Percentiles rank a stretch among this genome's conserved stretches.
Evolutionary conservation across 306 rosid genomes (phyloP).

Genomic region (Medicago lupulina): DNA sequence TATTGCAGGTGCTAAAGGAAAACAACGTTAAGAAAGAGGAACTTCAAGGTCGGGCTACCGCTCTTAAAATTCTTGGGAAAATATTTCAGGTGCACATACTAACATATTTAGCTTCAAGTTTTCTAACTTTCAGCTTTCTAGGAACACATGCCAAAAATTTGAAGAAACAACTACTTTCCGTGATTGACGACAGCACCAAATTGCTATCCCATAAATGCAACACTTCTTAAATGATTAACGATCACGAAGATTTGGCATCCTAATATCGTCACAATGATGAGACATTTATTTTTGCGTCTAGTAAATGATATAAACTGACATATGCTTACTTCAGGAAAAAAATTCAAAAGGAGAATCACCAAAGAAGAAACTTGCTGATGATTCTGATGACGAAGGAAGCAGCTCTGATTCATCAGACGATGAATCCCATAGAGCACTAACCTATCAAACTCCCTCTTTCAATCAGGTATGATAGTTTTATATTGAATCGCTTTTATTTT

Average conservation of each 20-base stretch:
- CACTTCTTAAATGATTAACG: too few relatives aligned
- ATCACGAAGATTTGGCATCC: too few relatives aligned
- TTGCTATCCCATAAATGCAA: too few relatives aligned
- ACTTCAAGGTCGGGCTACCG: constrained; percentile 79
- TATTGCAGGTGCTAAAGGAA: constrained; percentile 80
- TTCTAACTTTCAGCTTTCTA: neutral
- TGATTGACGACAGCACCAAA: too few relatives aligned
- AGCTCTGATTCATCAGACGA: constrained; percentile 78
- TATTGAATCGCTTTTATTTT: neutral
- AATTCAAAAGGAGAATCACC: constrained; percentile 63
- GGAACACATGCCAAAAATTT: neutral
- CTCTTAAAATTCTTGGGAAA: constrained; percentile 84
- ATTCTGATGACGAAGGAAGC: constrained; percentile 68
- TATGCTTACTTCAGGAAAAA: constrained; percentile 60
- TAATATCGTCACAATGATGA: too few relatives aligned
- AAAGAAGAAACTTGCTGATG: constrained; percentile 62
- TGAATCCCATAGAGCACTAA: constrained; percentile 66
- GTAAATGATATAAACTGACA: neutral
- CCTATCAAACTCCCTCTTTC: constrained; percentile 83
- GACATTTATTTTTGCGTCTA: too few relatives aligned
- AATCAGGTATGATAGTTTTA: constrained; percentile 62
- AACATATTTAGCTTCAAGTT: neutral
- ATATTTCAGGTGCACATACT: constrained; percentile 69
- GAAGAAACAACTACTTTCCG: too few relatives aligned
- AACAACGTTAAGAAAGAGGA: constrained; percentile 72